These are phyloP conservation scores for Solanum pinnatisectum DNA, from an alignment of 257 asterid genomes.

Conservation along the genomic window DNA sequence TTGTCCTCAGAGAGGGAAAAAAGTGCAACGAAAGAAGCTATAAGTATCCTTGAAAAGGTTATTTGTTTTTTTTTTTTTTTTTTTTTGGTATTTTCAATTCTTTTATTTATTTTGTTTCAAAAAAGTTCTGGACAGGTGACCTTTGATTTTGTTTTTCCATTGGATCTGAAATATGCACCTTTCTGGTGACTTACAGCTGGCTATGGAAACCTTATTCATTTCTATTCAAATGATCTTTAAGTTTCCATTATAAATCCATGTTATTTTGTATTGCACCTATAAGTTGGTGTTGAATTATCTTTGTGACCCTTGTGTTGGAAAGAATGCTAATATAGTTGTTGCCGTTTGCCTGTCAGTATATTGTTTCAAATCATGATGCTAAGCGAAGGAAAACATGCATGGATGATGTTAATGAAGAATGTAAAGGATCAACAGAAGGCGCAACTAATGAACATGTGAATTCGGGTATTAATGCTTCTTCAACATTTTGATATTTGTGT, in stretches of 20 bases:
- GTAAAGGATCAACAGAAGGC: not conserved
- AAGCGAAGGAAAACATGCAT: slow-evolving; percentile 24
- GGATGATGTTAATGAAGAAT: not conserved
- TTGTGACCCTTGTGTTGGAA: not conserved
- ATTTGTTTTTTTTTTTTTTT: not conserved
- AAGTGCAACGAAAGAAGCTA: slow-evolving; percentile 49
- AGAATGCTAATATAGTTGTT: not conserved
- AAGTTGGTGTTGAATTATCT: not conserved
- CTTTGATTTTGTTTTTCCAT: not conserved
- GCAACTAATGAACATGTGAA: not conserved
- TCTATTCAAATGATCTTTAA: not conserved
- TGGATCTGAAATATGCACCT: not conserved
- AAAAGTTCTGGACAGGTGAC: not conserved
- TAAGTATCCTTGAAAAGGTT: slow-evolving; percentile 31
- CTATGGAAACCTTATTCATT: not conserved
- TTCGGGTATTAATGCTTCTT: not conserved
- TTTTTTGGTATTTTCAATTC: not conserved
- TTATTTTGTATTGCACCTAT: not conserved
- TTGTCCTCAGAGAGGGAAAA: slow-evolving; percentile 36
- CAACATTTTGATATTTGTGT: not conserved
- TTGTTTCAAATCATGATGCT: not conserved
- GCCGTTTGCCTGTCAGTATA: not conserved
- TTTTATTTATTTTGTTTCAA: not conserved
- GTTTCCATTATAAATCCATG: not conserved
- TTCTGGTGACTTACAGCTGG: not conserved